These are phyloP conservation scores for Fomitopsis betulina DNA, from an alignment of 1,284 basidiomycete species.

Conservation along the genomic window DNA sequence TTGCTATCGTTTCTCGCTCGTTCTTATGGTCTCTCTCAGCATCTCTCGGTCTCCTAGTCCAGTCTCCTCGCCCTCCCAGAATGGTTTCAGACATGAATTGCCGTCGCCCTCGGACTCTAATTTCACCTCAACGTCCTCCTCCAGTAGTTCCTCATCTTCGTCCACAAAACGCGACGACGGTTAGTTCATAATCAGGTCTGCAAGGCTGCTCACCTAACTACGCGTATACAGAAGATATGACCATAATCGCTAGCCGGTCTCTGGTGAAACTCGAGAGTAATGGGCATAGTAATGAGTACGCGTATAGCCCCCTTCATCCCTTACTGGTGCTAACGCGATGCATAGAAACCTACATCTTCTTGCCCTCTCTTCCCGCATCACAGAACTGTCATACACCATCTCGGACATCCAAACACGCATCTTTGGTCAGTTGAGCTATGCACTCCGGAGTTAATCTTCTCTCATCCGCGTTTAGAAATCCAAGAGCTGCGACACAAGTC, in stretches of 20 bases:
- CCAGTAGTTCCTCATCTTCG: slow-evolving; percentile 39
- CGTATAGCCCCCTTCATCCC: slow-evolving; percentile 2
- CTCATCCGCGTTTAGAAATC: slow-evolving; percentile 51
- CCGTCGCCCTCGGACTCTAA: slow-evolving; percentile 33
- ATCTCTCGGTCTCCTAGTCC: slow-evolving; percentile 35
- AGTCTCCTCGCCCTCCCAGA: slow-evolving; percentile 26
- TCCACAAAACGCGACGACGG: slow-evolving; percentile 44
- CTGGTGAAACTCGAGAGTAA: slow-evolving; percentile 41
- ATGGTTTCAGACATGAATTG: slow-evolving; percentile 27
- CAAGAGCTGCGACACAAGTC: slow-evolving; percentile 82
- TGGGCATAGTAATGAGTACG: slow-evolving; percentile 51
- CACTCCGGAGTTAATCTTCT: slow-evolving; percentile 2
- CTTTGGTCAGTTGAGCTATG: slow-evolving; percentile 52
- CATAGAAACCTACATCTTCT: slow-evolving; percentile 65
- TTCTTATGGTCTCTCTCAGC: slow-evolving; percentile 39
- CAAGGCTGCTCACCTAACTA: not conserved
- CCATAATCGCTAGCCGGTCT: slow-evolving; percentile 51
- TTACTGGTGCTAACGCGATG: not conserved
- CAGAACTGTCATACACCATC: slow-evolving; percentile 76
- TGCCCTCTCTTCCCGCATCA: slow-evolving; percentile 78
- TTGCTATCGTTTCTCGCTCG: slow-evolving; percentile 28
- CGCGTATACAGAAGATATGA: slow-evolving; percentile 53
- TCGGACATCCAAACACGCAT: slow-evolving; percentile 85
- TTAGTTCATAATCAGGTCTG: slow-evolving; percentile 17
- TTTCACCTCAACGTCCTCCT: slow-evolving; percentile 45